Evolutionary conservation across 805 yeast species (phyloP).

Genomic region (Nakazawaea ambrosiae): DNA sequence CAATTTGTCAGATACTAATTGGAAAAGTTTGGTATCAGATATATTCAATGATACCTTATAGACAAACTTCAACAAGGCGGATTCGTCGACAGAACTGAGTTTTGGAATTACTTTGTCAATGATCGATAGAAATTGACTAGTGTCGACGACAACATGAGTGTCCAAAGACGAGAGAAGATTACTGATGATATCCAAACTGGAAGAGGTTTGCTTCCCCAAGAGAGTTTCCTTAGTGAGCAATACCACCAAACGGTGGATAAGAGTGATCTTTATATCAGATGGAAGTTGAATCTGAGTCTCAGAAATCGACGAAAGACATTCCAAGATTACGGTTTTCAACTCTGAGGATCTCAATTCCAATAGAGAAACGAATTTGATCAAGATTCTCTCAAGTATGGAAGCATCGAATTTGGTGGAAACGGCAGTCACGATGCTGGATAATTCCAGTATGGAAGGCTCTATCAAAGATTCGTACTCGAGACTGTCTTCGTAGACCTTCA

Average conservation of each 20-base stretch:
- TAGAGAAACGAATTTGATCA: slow-evolving; percentile 2
- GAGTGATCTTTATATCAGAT: background rate
- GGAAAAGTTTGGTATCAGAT: background rate
- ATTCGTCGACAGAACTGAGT: background rate
- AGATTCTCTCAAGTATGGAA: background rate
- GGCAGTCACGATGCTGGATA: slow-evolving; percentile 10
- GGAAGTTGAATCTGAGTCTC: too few species aligned
- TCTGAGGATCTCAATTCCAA: slow-evolving; percentile 4
- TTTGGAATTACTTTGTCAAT: background rate
- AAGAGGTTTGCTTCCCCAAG: background rate
- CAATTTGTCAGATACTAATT: background rate
- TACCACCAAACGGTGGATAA: background rate
- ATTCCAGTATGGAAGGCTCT: slow-evolving; percentile 23
- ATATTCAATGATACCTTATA: background rate
- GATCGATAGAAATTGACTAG: background rate
- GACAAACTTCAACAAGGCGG: background rate
- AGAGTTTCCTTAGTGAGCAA: background rate
- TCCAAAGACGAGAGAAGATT: background rate
- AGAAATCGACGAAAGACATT: slow-evolving; percentile 1
- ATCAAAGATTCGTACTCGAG: slow-evolving; percentile 29
- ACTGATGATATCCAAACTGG: background rate
- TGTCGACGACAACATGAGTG: background rate
- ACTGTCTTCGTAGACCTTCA: slow-evolving; percentile 24
- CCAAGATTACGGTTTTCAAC: background rate
- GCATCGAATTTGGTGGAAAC: background rate